Evolutionary conservation across 345 rosid species (phyloP).

Genomic region (Brassica incana): DNA sequence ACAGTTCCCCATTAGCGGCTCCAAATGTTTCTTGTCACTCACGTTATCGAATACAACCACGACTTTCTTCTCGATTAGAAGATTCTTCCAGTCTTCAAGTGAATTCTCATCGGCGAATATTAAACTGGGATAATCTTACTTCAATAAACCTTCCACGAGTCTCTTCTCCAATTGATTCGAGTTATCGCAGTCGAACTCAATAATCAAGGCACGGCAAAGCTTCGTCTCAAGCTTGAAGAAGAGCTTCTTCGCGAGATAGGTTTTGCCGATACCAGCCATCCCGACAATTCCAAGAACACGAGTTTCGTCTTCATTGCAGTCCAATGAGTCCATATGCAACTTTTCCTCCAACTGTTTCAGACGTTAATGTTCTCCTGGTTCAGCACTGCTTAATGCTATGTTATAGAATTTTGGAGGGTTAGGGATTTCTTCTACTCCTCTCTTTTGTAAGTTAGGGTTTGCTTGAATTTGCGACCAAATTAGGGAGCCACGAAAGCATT

Average conservation of each 20-base stretch:
- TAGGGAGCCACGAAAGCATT: neutral
- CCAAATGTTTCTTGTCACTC: conserved; percentile 1
- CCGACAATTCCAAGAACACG: conserved; percentile 14
- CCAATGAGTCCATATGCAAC: neutral
- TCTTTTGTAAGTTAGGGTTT: neutral
- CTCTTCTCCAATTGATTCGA: neutral
- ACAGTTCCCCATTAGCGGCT: neutral
- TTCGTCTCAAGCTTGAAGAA: neutral
- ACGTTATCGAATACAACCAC: conserved; percentile 24
- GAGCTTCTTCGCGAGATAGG: conserved; percentile 6
- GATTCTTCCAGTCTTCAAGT: neutral
- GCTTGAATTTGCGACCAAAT: neutral
- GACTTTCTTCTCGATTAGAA: neutral
- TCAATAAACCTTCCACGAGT: neutral
- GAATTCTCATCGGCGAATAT: neutral
- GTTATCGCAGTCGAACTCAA: neutral
- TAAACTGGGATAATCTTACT: neutral
- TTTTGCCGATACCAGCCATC: conserved; percentile 36
- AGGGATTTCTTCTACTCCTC: neutral
- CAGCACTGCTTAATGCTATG: neutral
- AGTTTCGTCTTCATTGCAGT: conserved; percentile 4
- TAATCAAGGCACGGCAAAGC: neutral
- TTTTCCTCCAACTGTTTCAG: conserved; percentile 16
- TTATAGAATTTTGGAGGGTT: neutral
- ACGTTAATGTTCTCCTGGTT: neutral